Base-by-base conservation (phyloP, 192 early-diverging fungal genomes). In the Backusella psychrophila region DNA sequence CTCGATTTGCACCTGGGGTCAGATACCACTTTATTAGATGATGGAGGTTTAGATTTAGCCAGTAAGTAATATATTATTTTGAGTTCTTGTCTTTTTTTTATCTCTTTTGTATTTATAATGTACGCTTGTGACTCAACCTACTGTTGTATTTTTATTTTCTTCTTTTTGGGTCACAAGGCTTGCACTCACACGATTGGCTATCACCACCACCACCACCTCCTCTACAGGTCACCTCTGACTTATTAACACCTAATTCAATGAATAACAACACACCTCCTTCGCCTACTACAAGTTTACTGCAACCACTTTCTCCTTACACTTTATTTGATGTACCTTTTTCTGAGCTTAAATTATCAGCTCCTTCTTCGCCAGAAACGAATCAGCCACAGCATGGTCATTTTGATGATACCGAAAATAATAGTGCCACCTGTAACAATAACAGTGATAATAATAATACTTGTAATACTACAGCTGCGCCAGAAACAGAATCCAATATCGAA, bases 261-360 rank as follows among this genome's bases (percentile, higher is more conserved):
- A 31, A 68, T 23, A 59, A 73, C 14, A 53, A 78, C 26, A 72
- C 65, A 5, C 77, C 65, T 19, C 77, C 65, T 38, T 72, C 76
- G 29, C 76, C 69, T 15, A 72, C 71, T 29, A n/a, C 77, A 26
- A 29, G 35, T n/a, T 36, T 49, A 33, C 38, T 46, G 26, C 77
- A 71, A 36, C 69, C 77, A 5, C 36, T 41, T 21, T 78, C 77
- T 31, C 77, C 77, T 52, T 72, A 44, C 14, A 71, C 71, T 8
- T 65, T 69, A 35, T 77, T 75, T 14, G 75, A 75, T 36, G 75
- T 75, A 29, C 75, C 76, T 19, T 77, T 77, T 72, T 70, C 76
- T 23, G 76, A 72, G 11, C 49, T 77, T 35, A 65, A 71, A 19
- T 53, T 75, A 26, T 75, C 75, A 6, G 39, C 76, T 14, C 38